Base-by-base conservation (phyloP, 345 rosid genomes). In the Populus deltoides region DNA sequence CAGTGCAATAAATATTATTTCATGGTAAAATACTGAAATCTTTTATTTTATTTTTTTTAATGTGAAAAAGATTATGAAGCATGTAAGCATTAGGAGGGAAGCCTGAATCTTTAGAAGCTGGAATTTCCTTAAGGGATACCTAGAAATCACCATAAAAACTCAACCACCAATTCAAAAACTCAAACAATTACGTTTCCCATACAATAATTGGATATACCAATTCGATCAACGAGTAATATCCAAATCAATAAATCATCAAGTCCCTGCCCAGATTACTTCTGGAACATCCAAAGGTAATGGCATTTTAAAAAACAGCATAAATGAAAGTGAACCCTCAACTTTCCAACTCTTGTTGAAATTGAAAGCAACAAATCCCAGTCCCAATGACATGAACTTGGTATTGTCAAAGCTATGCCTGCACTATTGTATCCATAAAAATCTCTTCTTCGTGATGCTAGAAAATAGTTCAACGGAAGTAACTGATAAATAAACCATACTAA, bases 61-160 rank as follows among this genome's bases (percentile, higher is more conserved):
- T 95, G 99, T 66, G 98, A 97, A 27, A 97, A 27, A 95, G 93
- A 75, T 88, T 95, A 74, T 95, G 99, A 74, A 95, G 97, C 97
- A 92, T 85, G 70, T 88, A 89, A 47, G 97, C 99, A 84, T 93
- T 93, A n/a, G 91, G 92, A 71, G 98, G 99, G 79, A 95, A 81
- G 9, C 88, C 81, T 6, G 98, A 92, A 69, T 86, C 87, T 81
- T 88, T 91, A 18, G 97, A 93, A 53, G 86, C 78, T 0, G 94
- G 98, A 73, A 93, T 88, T 79, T 93, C 87, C 80, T 88, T 91
- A 0, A 97, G 91, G 1, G 97, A 86, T 71, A 93, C 97, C 98
- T 93, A 70, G n/a, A 43, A 33, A 43, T 36, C 18, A 66, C 45
- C 38, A 38, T 31, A 27, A n/a, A n/a, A 59, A 75, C 16, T 8